Evolutionary conservation across 2,329 filamentous ascomycete genomes (phyloP).

Genomic region (Aspergillus nomiae): DNA sequence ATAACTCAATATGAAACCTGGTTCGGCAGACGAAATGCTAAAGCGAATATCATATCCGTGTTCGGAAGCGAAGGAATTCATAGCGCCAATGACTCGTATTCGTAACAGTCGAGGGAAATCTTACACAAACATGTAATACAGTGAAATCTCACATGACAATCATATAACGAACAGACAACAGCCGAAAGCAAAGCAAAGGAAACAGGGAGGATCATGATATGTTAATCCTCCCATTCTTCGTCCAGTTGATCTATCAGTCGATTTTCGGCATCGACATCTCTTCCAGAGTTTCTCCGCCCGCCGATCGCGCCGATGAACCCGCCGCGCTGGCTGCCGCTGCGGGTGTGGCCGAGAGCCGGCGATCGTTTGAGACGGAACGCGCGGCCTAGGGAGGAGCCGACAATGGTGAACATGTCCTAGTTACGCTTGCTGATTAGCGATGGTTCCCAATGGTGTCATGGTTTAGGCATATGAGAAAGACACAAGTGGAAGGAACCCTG

Average conservation of each 20-base stretch:
- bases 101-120: background rate
- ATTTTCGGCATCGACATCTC: constrained; percentile 77
- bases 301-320: constrained; percentile 40
- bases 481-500: background rate
- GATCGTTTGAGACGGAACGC: constrained; percentile 40
- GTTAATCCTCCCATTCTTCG: constrained; percentile 87
- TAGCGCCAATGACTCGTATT: background rate
- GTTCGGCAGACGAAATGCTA: background rate
- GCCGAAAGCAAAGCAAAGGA: background rate
- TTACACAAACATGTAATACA: background rate
- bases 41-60: background rate
- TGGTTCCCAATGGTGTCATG: background rate
- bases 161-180: background rate
- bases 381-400: constrained; percentile 47
- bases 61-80: background rate
- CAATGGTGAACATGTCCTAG: constrained; percentile 51
- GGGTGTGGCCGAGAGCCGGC: constrained; percentile 36
- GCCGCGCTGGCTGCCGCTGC: constrained; percentile 29
- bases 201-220: background rate
- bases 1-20: background rate
- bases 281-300: constrained; percentile 26
- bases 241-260: constrained; percentile 92
- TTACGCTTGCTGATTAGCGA: constrained; percentile 10
- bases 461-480: background rate
- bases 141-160: background rate